These are phyloP conservation scores for Hyphodiscus sp. DNA, from an alignment of 2,329 filamentous ascomycete species.

Conservation along the genomic window DNA sequence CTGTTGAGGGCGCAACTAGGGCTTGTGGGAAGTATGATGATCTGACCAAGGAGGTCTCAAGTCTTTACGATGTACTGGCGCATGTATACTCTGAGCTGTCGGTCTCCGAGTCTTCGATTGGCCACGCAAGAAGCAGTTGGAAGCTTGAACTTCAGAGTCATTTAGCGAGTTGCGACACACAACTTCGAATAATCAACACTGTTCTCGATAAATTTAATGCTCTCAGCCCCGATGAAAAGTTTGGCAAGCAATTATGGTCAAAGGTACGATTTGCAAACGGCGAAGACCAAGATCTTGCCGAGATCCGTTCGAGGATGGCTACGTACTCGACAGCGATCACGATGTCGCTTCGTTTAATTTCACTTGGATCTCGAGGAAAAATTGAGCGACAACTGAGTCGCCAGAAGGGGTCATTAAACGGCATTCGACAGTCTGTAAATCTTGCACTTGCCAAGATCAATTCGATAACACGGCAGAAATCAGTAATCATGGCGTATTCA, in stretches of 20 bases:
- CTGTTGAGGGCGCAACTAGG: slow-evolving; percentile 27
- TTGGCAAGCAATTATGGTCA: neutral
- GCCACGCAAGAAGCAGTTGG: slow-evolving; percentile 24
- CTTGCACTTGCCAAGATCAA: neutral
- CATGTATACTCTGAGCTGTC: slow-evolving; percentile 48
- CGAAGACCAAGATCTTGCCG: neutral
- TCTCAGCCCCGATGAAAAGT: neutral
- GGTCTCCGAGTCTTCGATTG: slow-evolving; percentile 45
- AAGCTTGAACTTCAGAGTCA: neutral
- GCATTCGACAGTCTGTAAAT: slow-evolving; percentile 2
- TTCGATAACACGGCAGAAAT: slow-evolving; percentile 3
- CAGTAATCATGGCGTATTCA: slow-evolving; percentile 15
- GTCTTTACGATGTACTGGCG: slow-evolving; percentile 45
- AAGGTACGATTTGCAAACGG: slow-evolving; percentile 5
- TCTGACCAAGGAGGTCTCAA: slow-evolving; percentile 41
- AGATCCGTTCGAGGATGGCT: slow-evolving; percentile 2
- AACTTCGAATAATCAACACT: neutral
- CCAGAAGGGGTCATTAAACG: slow-evolving; percentile 1
- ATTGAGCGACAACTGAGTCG: neutral
- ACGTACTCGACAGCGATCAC: slow-evolving; percentile 6
- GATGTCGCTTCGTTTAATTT: slow-evolving; percentile 1
- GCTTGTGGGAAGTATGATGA: slow-evolving; percentile 40
- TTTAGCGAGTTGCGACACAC: neutral
- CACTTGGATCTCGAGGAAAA: slow-evolving; percentile 2
- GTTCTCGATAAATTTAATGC: slow-evolving; percentile 3